These are phyloP conservation scores for Hydrangea macrophylla DNA, from an alignment of 148 eudicot genomes.

Conservation along the genomic window DNA sequence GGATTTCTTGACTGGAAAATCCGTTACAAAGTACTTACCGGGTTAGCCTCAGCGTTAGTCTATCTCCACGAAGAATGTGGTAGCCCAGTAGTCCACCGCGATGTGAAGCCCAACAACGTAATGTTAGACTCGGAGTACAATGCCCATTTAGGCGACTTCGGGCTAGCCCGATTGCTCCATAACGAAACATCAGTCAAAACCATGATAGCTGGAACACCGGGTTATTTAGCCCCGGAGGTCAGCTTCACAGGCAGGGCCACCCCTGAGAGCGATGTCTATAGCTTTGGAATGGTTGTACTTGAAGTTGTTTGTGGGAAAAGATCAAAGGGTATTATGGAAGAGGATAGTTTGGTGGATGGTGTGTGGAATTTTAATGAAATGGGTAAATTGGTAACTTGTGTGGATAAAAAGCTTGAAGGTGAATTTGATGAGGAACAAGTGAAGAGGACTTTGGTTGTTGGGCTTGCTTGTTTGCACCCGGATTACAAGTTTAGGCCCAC, in stretches of 20 bases:
- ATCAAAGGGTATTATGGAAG: constrained; percentile 54
- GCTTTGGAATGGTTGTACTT: constrained; percentile 69
- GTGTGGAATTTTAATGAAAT: constrained; percentile 42
- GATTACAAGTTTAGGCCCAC: constrained; percentile 45
- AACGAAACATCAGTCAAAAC: constrained; percentile 48
- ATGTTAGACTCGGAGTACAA: constrained; percentile 59
- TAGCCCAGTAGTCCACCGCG: constrained; percentile 62
- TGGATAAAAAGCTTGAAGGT: constrained; percentile 36
- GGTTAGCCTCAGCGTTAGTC: constrained; percentile 53
- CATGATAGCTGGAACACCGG: constrained; percentile 71
- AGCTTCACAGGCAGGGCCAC: constrained; percentile 70
- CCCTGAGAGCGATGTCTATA: constrained; percentile 65
- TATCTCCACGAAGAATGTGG: constrained; percentile 80
- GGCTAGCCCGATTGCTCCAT: constrained; percentile 56
- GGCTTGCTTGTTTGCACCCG: constrained; percentile 59
- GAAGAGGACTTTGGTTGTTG: constrained; percentile 30
- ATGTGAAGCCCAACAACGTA: constrained; percentile 73
- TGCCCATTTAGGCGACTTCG: constrained; percentile 71
- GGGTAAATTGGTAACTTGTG: constrained; percentile 29
- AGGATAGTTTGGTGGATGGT: constrained; percentile 48
- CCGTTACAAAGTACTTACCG: constrained; percentile 42
- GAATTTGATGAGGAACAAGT: constrained; percentile 38
- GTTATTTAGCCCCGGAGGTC: constrained; percentile 81
- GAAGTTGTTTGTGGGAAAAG: constrained; percentile 68
- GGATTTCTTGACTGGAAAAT: constrained; percentile 35